These are phyloP conservation scores for Gastrodia elata DNA, from an alignment of 106 monocot genomes.

Conservation along the genomic window DNA sequence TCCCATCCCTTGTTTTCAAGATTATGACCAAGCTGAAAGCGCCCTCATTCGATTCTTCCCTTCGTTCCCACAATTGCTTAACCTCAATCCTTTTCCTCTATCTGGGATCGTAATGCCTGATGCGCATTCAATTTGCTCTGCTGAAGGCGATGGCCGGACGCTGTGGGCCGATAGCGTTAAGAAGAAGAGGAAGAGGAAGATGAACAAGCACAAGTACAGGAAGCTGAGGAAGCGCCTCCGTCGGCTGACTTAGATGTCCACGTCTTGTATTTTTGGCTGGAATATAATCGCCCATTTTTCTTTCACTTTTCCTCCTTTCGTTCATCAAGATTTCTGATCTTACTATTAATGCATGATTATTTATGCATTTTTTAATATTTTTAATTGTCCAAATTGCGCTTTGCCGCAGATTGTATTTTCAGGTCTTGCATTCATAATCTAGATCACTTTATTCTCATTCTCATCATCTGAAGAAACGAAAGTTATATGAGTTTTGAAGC, in stretches of 20 bases:
- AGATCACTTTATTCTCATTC: neutral
- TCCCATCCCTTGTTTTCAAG: neutral
- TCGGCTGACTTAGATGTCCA: constrained; percentile 18
- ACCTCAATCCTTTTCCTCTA: constrained; percentile 4
- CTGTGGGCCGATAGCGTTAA: constrained; percentile 64
- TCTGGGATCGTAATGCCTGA: neutral
- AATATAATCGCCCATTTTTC: neutral
- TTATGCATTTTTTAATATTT: neutral
- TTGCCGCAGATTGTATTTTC: neutral
- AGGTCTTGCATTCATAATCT: neutral
- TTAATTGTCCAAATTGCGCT: neutral
- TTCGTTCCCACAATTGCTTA: constrained; percentile 17
- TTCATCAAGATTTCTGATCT: neutral
- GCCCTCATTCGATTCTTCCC: constrained; percentile 11
- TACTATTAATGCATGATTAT: neutral
- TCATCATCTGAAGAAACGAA: neutral
- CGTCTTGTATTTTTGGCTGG: neutral
- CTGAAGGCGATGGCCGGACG: neutral
- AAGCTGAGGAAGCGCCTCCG: constrained; percentile 50
- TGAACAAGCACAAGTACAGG: constrained; percentile 62
- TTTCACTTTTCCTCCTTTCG: neutral
- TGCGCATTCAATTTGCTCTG: neutral
- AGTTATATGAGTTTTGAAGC: neutral
- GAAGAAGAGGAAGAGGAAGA: constrained; percentile 72
- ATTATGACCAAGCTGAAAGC: neutral